Percentiles rank a stretch among this genome's conserved stretches.
Evolutionary conservation across 495 filamentous ascomycete genomes (phyloP).

Genomic region (Daldinia caldariorum): DNA sequence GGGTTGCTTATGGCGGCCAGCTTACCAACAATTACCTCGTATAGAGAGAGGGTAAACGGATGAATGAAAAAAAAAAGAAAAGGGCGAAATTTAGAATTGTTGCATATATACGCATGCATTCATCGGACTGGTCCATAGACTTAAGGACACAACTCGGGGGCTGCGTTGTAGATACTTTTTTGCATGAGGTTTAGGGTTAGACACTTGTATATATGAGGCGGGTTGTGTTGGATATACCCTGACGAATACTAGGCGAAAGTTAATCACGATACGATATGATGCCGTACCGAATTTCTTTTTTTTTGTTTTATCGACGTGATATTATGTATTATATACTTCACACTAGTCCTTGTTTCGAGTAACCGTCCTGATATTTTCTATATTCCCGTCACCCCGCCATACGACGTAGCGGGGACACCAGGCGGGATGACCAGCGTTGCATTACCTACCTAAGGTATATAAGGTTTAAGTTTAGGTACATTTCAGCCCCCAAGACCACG

Average conservation of each 20-base stretch:
- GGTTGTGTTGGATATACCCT: constrained; percentile 25
- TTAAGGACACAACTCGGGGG: too few relatives aligned
- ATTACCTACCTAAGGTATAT: too few relatives aligned
- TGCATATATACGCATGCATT: background rate
- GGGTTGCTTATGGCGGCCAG: background rate
- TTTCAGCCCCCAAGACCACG: background rate
- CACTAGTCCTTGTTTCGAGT: background rate
- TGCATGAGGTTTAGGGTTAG: background rate
- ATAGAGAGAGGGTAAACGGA: background rate
- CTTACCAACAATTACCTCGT: background rate
- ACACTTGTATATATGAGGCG: constrained; percentile 2
- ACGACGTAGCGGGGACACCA: background rate
- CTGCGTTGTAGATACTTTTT: background rate
- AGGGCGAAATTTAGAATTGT: background rate
- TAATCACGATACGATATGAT: background rate
- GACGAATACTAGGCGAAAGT: background rate
- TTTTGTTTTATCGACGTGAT: too few relatives aligned
- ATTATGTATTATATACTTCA: background rate
- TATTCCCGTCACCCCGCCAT: background rate
- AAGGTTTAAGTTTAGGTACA: too few relatives aligned
- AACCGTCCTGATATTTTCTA: background rate
- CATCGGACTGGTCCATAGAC: background rate
- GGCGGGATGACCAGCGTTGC: background rate
- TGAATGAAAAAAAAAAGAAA: background rate
- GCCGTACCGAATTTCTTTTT: background rate